Percentiles rank a stretch among this genome's conserved stretches.
Evolutionary conservation across 2,329 filamentous ascomycete species (phyloP).

Genomic region (Diaporthe vexans): DNA sequence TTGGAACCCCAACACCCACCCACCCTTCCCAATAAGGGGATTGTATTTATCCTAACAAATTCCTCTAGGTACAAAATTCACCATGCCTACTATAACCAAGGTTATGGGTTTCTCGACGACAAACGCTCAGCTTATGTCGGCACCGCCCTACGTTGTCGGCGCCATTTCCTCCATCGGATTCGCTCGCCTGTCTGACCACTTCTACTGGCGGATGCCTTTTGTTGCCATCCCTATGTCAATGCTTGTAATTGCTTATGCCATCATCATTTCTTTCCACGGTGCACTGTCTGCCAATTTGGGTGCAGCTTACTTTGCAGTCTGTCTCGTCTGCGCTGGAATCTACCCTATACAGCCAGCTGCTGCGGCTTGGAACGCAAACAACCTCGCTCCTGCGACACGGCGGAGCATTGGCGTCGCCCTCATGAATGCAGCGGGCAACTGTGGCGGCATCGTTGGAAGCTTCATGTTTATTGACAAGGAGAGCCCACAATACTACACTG

Average conservation of each 20-base stretch:
- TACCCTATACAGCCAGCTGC: slow-evolving; percentile 76
- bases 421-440: slow-evolving; percentile 55
- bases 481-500: slow-evolving; percentile 52
- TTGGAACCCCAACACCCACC: slow-evolving; percentile 9
- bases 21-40: no score
- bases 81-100: slow-evolving; percentile 53
- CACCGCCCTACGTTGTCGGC: slow-evolving; percentile 72
- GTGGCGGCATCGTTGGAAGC: slow-evolving; percentile 56
- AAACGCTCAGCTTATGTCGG: slow-evolving; percentile 65
- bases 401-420: slow-evolving; percentile 56
- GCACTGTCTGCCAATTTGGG: slow-evolving; percentile 57
- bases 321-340: slow-evolving; percentile 78
- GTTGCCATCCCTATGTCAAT: slow-evolving; percentile 73
- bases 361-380: slow-evolving; percentile 78
- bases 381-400: slow-evolving; percentile 63
- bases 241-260: slow-evolving; percentile 71
- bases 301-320: slow-evolving; percentile 76
- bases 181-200: slow-evolving; percentile 77
- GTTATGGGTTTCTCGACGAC: slow-evolving; percentile 52
- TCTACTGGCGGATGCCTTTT: slow-evolving; percentile 73
- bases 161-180: slow-evolving; percentile 73
- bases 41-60: not conserved
- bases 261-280: slow-evolving; percentile 71
- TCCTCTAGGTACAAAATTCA: slow-evolving; percentile 43
- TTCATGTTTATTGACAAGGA: slow-evolving; percentile 45